phyloP scores from a whole-genome alignment of 345 rosid genomes.

The Schrenkiella parvula region DNA sequence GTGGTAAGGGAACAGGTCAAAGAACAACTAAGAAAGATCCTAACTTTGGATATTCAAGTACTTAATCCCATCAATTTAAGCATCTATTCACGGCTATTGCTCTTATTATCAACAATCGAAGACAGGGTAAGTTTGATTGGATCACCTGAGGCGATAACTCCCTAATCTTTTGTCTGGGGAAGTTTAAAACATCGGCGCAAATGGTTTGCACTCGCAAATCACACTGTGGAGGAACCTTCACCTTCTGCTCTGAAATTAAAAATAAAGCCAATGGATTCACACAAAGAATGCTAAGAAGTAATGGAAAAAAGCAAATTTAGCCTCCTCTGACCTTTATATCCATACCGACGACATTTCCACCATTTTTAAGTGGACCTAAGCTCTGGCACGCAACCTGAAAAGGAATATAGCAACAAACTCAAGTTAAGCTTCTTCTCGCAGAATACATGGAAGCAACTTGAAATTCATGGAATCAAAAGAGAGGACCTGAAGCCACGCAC shows the following conservation, averaged over 20 bases:
- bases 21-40: background rate
- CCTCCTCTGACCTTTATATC: constrained; percentile 69
- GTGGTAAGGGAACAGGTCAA: background rate
- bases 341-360: constrained; percentile 81
- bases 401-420: background rate
- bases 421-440: background rate
- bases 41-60: background rate
- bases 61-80: background rate
- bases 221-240: constrained; percentile 83
- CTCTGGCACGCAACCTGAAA: constrained; percentile 90
- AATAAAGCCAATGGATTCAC: background rate
- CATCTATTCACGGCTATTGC: background rate
- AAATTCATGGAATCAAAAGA: background rate
- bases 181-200: constrained; percentile 71
- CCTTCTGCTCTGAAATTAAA: constrained; percentile 74
- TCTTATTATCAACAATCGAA: background rate
- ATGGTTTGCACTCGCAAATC: constrained; percentile 80
- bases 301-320: background rate
- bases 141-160: constrained; percentile 76
- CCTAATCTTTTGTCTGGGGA: constrained; percentile 50
- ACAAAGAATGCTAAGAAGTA: constrained; percentile 14
- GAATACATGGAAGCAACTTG: background rate
- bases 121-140: background rate
- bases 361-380: constrained; percentile 74
- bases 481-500: constrained; percentile 97